Percentiles rank a stretch among this genome's conserved stretches.
These are phyloP conservation scores for Myxozyma lipomycoides DNA, from an alignment of 805 yeast genomes.

Conservation along the genomic window DNA sequence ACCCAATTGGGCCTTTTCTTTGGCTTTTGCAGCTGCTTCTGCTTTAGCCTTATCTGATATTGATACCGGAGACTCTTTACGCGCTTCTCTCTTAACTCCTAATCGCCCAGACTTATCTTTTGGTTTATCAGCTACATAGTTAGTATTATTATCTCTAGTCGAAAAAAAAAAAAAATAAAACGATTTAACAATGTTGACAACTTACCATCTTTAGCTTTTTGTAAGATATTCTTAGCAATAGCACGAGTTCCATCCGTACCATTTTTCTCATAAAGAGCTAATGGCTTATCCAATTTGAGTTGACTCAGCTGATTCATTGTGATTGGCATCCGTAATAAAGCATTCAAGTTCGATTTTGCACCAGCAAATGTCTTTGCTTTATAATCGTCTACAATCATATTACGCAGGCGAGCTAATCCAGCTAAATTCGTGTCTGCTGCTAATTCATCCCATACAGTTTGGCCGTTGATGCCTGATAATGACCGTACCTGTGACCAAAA, in stretches of 20 bases:
- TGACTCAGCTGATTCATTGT: constrained; percentile 17
- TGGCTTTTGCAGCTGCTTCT: neutral
- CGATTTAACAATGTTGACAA: neutral
- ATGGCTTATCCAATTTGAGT: constrained; percentile 28
- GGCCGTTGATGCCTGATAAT: constrained; percentile 8
- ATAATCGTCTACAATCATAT: constrained; percentile 28
- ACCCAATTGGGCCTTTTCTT: neutral
- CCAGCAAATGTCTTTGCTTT: constrained; percentile 24
- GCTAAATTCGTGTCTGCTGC: constrained; percentile 11
- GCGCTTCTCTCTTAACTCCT: neutral
- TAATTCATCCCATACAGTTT: constrained; percentile 22
- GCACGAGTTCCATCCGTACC: constrained; percentile 16
- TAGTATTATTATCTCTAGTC: neutral
- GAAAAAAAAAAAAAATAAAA: neutral
- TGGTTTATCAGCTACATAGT: neutral
- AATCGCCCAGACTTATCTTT: too few species aligned
- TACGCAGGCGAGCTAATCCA: constrained; percentile 28
- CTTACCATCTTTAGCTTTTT: constrained; percentile 8
- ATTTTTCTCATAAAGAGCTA: constrained; percentile 19
- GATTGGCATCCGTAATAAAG: constrained; percentile 19
- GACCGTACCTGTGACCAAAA: constrained; percentile 13
- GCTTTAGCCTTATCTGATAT: neutral
- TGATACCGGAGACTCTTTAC: neutral
- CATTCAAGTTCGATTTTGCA: constrained; percentile 12
- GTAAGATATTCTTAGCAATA: constrained; percentile 16